phyloP scores from a whole-genome alignment of 805 yeast genomes.

The Starmerella tilneyi region DNA sequence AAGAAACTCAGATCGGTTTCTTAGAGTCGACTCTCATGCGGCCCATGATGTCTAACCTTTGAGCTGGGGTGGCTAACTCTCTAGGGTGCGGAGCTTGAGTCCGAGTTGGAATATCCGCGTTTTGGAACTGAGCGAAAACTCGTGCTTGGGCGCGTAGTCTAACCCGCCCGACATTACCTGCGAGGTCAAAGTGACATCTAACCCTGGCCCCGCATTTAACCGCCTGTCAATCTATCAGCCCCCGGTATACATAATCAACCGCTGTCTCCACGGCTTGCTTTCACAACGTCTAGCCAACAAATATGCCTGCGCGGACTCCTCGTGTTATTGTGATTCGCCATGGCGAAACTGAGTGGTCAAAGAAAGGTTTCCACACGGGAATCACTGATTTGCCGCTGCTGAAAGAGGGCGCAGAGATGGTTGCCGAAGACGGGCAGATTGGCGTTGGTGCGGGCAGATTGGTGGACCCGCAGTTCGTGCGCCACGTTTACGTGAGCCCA shows the following conservation, averaged over 20 bases:
- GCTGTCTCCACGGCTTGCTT: neutral
- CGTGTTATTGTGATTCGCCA: slow-evolving; percentile 35
- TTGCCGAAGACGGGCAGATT: slow-evolving; percentile 59
- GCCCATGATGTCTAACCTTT: no score
- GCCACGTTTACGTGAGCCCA: slow-evolving; percentile 68
- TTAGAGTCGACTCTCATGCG: no score
- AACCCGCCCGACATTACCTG: no score
- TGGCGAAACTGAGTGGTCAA: slow-evolving; percentile 89
- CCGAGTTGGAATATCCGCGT: no score
- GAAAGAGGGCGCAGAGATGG: slow-evolving; percentile 63
- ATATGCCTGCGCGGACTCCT: slow-evolving; percentile 27
- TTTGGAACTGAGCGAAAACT: no score
- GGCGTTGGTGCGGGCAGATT: slow-evolving; percentile 52
- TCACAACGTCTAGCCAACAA: neutral
- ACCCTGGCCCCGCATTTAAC: neutral
- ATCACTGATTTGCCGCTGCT: slow-evolving; percentile 73
- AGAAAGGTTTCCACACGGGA: slow-evolving; percentile 86
- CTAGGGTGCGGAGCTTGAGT: no score
- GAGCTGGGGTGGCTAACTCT: no score
- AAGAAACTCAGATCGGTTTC: no score
- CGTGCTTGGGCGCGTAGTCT: no score
- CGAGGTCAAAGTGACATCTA: no score
- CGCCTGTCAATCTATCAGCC: no score
- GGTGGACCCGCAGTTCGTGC: slow-evolving; percentile 53
- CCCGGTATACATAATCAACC: slow-evolving; percentile 1